Conservation (phyloP, 116 monocot genomes). For the Posidonia oceanica region DNA sequence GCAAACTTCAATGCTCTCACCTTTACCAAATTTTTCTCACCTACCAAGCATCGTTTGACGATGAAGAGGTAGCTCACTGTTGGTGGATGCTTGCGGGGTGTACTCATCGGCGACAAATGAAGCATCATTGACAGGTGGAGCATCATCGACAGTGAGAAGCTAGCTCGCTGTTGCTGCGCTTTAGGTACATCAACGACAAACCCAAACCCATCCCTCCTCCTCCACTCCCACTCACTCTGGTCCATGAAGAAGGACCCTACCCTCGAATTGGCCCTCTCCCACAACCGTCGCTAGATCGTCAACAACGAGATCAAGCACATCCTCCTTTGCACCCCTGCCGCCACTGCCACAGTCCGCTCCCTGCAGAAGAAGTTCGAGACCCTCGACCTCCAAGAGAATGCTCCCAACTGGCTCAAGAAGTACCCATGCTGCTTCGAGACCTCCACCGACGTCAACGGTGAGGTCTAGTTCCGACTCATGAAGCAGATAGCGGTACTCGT, state of each 20-base stretch:
- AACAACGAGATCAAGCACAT: slow-evolving; percentile 95
- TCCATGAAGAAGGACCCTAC: slow-evolving; percentile 58
- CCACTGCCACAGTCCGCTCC: slow-evolving; percentile 47
- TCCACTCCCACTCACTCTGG: slow-evolving; percentile 22
- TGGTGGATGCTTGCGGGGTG: too few relatives aligned
- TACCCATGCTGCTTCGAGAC: slow-evolving; percentile 86
- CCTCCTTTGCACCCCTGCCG: slow-evolving; percentile 58
- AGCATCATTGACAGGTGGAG: too few relatives aligned
- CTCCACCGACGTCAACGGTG: slow-evolving; percentile 19
- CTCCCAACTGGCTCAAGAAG: slow-evolving; percentile 80
- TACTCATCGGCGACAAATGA: too few relatives aligned
- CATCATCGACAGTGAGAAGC: too few relatives aligned
- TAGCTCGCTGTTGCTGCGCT: too few relatives aligned
- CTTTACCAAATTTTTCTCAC: too few relatives aligned
- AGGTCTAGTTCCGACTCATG: slow-evolving; percentile 42
- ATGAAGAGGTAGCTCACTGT: too few relatives aligned
- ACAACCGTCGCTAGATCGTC: slow-evolving; percentile 93
- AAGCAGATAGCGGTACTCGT: slow-evolving; percentile 73
- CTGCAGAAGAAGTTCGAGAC: slow-evolving; percentile 75
- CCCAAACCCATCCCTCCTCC: background rate
- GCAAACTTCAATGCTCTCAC: too few relatives aligned
- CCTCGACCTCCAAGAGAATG: slow-evolving; percentile 61
- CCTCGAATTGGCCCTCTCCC: slow-evolving; percentile 70
- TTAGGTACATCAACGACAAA: background rate
- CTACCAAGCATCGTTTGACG: too few relatives aligned